These are phyloP conservation scores for Epipyxis sp. DNA, from an alignment of 108 stramenopile species.

Conservation along the genomic window DNA sequence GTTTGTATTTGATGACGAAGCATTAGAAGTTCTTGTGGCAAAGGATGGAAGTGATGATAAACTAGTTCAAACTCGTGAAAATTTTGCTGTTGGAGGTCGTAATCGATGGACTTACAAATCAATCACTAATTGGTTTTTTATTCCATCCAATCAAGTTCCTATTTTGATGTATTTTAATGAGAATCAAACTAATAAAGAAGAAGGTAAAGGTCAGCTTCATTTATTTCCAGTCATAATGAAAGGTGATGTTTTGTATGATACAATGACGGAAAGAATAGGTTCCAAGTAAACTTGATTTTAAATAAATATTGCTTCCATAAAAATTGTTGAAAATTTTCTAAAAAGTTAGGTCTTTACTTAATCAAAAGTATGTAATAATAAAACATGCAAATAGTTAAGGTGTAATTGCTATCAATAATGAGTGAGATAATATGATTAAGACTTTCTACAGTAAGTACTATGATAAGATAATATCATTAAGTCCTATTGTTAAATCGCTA, in stretches of 20 bases:
- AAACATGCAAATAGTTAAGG: too few relatives aligned
- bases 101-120: constrained; percentile 64
- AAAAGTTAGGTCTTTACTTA: too few relatives aligned
- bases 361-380: too few relatives aligned
- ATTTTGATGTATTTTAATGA: constrained; percentile 72
- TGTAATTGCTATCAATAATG: too few relatives aligned
- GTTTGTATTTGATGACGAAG: constrained; percentile 20
- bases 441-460: too few relatives aligned
- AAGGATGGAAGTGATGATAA: neutral
- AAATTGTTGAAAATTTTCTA: too few relatives aligned
- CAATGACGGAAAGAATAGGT: neutral
- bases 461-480: too few relatives aligned
- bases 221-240: constrained; percentile 55
- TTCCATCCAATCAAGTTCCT: constrained; percentile 60
- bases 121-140: constrained; percentile 62
- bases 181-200: constrained; percentile 64
- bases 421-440: too few relatives aligned
- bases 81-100: constrained; percentile 63
- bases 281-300: too few relatives aligned
- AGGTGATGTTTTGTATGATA: neutral
- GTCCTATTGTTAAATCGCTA: too few relatives aligned
- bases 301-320: too few relatives aligned
- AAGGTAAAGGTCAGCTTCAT: constrained; percentile 62
- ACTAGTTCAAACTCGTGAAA: constrained; percentile 48
- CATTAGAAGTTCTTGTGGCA: constrained; percentile 12